A percentile compares a stretch with the other conserved stretches of the same genome.
These are phyloP conservation scores for Chlorella sp. DNA, from an alignment of 139 green algal species.

Conservation along the genomic window DNA sequence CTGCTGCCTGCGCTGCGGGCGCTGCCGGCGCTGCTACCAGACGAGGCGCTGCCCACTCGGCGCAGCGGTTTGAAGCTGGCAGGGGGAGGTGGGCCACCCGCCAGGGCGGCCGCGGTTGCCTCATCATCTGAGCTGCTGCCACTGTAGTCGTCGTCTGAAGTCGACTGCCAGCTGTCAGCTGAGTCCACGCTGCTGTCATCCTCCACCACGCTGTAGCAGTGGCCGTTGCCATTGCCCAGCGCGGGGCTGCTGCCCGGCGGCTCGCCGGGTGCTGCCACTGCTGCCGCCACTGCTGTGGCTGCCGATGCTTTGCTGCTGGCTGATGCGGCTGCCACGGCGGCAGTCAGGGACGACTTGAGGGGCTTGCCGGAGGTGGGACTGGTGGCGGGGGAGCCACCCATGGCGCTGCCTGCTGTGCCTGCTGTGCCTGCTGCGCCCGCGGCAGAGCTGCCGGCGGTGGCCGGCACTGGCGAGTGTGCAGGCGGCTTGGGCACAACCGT, in stretches of 20 bases:
- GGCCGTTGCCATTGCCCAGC: no score
- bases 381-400: background rate
- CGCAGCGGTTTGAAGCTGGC: background rate
- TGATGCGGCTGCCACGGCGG: conserved; percentile 10
- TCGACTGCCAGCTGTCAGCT: conserved; percentile 27
- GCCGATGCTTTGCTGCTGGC: background rate
- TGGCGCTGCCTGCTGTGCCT: background rate
- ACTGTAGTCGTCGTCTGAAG: conserved; percentile 30
- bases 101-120: background rate
- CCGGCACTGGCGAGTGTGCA: background rate
- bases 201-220: background rate
- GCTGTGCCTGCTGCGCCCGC: background rate
- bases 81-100: background rate
- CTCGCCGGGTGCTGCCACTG: background rate
- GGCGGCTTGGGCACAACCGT: background rate
- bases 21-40: no score
- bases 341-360: background rate
- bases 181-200: background rate
- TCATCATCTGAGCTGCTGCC: conserved; percentile 3
- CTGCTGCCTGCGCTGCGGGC: background rate
- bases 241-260: background rate
- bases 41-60: background rate
- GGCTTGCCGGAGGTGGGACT: background rate
- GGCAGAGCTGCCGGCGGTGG: background rate
- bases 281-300: background rate